phyloP scores from a whole-genome alignment of 2,329 filamentous ascomycete species.

The Mycosphaerella arachidis region DNA sequence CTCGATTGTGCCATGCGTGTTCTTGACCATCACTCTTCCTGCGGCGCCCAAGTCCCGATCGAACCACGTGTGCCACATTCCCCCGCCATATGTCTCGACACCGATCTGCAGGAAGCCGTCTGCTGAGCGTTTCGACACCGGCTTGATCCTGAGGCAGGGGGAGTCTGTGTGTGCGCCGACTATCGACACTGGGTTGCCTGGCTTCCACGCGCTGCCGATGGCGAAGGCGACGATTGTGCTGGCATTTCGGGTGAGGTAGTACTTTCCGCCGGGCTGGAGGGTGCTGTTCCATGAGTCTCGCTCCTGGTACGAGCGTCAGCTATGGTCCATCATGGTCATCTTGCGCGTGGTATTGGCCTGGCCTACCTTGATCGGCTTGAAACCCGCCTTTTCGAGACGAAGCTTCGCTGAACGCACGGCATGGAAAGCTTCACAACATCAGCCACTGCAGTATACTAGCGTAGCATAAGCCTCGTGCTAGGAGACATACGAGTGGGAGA shows the following conservation, averaged over 20 bases:
- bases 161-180: slow-evolving; percentile 96
- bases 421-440: slow-evolving; percentile 69
- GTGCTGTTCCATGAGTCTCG: slow-evolving; percentile 80
- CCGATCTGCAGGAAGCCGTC: slow-evolving; percentile 91
- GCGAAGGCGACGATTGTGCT: slow-evolving; percentile 92
- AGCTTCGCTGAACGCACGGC: slow-evolving; percentile 75
- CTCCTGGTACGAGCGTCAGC: slow-evolving; percentile 50
- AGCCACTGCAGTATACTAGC: slow-evolving; percentile 5
- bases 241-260: slow-evolving; percentile 90
- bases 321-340: not conserved
- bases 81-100: slow-evolving; percentile 94
- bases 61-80: slow-evolving; percentile 98
- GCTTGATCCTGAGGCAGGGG: slow-evolving; percentile 86
- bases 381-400: slow-evolving; percentile 76
- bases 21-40: slow-evolving; percentile 73
- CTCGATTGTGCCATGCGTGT: slow-evolving; percentile 67
- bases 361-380: slow-evolving; percentile 69
- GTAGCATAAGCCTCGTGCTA: slow-evolving; percentile 5
- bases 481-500: slow-evolving; percentile 75
- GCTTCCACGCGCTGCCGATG: slow-evolving; percentile 83
- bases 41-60: slow-evolving; percentile 90
- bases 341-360: not conserved
- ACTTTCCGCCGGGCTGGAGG: slow-evolving; percentile 83
- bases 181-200: slow-evolving; percentile 86
- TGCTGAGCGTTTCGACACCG: slow-evolving; percentile 80